Base-by-base conservation (phyloP, 176 grass and related monocot species). In the Miscanthus lutarioriparius region DNA sequence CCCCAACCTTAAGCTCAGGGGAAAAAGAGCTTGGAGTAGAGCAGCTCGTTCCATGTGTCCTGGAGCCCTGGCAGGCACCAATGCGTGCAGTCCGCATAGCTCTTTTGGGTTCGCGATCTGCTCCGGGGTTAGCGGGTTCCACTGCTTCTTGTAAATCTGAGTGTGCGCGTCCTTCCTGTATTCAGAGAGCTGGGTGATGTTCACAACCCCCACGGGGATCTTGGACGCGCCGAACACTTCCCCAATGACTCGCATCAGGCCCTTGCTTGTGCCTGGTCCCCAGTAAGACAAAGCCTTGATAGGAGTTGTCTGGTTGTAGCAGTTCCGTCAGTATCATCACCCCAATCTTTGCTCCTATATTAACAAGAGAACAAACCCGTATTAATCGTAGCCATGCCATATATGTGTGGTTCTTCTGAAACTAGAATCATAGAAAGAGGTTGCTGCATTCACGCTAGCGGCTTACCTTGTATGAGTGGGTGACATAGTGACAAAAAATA, bases 81-180 rank as follows among this genome's bases (percentile, higher is more conserved):
- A 54, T 96, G 96, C 12, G 84, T 84, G 80, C 96, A 99, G 56
- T 96, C 96, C 0, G 96, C 91, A 2, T 99, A 99, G 82, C 96
- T 99, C 67, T 76, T 76, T 84, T 2, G 96, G 96, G 78, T 87
- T 93, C 1, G 89, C 89, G 0, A 99, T 69, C 80, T 99, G 91
- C 88, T 92, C 87, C 0, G 88, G 80, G 17, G 93, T 94, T 15
- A 94, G 80, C 1, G 89, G 93, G 43, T 65, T 89, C 96, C 93
- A 96, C 66, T 96, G 89, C 86, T 96, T 96, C 81, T 99, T 99
- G 89, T 99, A 99, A 67, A 99, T 96, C 77, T 94, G 93, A 15
- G 96, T 95, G 82, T 99, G 96, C 0, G 93, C 96, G 1, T 99
- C 96, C 76, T 91, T 99, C 22, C 93, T 94, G 84, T 99, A 99